Evolutionary conservation across 2,329 filamentous ascomycete genomes (phyloP).

Genomic region (Scedosporium boydii): DNA sequence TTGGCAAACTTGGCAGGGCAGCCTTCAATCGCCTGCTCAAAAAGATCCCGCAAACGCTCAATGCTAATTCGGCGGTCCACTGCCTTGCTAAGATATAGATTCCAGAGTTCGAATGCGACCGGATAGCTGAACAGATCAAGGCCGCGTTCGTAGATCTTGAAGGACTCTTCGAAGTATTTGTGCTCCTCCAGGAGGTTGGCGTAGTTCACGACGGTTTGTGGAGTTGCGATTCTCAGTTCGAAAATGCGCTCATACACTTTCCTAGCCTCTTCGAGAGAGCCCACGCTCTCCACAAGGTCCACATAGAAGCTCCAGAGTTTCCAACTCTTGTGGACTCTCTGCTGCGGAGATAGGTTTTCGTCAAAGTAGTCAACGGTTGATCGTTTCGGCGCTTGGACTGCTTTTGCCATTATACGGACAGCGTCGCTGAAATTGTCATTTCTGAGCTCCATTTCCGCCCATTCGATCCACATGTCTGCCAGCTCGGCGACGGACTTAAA

Average conservation of each 20-base stretch:
- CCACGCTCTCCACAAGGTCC: conserved; percentile 90
- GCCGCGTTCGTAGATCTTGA: conserved; percentile 94
- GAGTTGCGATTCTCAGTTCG: conserved; percentile 93
- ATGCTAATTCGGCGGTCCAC: conserved; percentile 95
- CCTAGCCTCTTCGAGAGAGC: conserved; percentile 80
- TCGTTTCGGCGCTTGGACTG: conserved; percentile 89
- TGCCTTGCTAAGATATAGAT: conserved; percentile 93
- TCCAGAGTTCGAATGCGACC: conserved; percentile 97
- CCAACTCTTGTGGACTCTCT: conserved; percentile 98
- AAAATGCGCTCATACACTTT: conserved; percentile 97
- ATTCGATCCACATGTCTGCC: conserved; percentile 97
- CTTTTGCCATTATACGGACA: conserved; percentile 92
- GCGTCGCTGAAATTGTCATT: conserved; percentile 95
- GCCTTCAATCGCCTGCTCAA: conserved; percentile 92
- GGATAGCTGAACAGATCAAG: conserved; percentile 98
- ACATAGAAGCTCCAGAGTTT: conserved; percentile 99
- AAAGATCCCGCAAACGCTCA: conserved; percentile 85
- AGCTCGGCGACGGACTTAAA: conserved; percentile 97
- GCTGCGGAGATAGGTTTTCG: conserved; percentile 84
- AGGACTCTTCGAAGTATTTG: conserved; percentile 92
- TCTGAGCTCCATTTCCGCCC: conserved; percentile 95
- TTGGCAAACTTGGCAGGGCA: conserved; percentile 96
- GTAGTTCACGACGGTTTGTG: conserved; percentile 97
- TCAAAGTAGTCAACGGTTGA: conserved; percentile 99
- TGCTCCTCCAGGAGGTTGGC: conserved; percentile 91